Conservation (phyloP, 2,329 filamentous ascomycete genomes). For the Calonectria pseudoturangicola region DNA sequence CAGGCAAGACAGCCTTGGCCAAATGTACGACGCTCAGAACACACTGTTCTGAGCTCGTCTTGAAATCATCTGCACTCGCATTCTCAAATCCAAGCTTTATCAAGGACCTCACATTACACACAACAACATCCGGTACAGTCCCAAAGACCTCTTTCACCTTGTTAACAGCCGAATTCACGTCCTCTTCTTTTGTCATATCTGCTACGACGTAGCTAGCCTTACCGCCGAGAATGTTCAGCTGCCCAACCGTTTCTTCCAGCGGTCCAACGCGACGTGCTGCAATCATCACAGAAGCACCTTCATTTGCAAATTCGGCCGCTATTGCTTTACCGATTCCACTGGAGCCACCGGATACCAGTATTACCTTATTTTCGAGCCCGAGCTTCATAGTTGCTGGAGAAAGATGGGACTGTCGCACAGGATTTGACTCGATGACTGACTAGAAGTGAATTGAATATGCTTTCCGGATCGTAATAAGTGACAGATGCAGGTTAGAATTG, state of each 20-base stretch:
- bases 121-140: slow-evolving; percentile 15
- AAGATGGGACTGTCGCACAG: too few relatives aligned
- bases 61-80: slow-evolving; percentile 22
- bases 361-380: slow-evolving; percentile 22
- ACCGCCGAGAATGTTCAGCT: slow-evolving; percentile 3
- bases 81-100: slow-evolving; percentile 24
- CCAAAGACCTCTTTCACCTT: slow-evolving; percentile 17
- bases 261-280: slow-evolving; percentile 17
- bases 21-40: slow-evolving; percentile 28
- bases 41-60: slow-evolving; percentile 27
- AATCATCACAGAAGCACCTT: slow-evolving; percentile 28
- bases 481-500: too few relatives aligned
- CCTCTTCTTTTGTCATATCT: slow-evolving; percentile 23
- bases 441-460: too few relatives aligned
- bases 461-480: too few relatives aligned
- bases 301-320: slow-evolving; percentile 17
- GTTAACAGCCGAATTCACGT: background rate
- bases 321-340: slow-evolving; percentile 30
- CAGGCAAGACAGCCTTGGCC: slow-evolving; percentile 26
- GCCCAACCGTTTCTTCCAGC: background rate
- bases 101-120: slow-evolving; percentile 29
- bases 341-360: slow-evolving; percentile 24
- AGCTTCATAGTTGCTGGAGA: slow-evolving; percentile 18
- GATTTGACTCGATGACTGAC: too few relatives aligned
- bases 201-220: slow-evolving; percentile 17